phyloP scores from a whole-genome alignment of 345 rosid species.

The Gossypium ekmanianum region DNA sequence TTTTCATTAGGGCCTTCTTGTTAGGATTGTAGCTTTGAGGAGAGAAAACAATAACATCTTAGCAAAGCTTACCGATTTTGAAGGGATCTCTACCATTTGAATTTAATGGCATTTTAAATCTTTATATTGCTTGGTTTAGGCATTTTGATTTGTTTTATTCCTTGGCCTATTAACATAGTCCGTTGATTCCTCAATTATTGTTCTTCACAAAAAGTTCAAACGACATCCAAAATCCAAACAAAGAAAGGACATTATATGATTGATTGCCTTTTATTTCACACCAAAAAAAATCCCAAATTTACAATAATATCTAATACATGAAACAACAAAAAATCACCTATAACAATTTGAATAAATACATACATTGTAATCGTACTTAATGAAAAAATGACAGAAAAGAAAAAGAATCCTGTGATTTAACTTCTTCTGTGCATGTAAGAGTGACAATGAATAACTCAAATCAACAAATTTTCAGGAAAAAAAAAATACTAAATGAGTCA shows the following conservation, averaged over 20 bases:
- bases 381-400: too few species aligned
- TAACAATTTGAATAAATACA: too few species aligned
- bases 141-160: too few species aligned
- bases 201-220: too few species aligned
- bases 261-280: too few species aligned
- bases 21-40: slow-evolving; percentile 13
- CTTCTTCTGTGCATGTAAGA: neutral
- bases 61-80: slow-evolving; percentile 12
- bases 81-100: slow-evolving; percentile 3
- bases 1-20: slow-evolving; percentile 9
- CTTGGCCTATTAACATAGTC: too few species aligned
- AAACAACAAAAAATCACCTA: too few species aligned
- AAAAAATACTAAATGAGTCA: neutral
- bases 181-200: too few species aligned
- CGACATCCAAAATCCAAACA: too few species aligned
- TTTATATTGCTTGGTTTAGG: neutral
- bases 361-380: too few species aligned
- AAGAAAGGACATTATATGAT: too few species aligned
- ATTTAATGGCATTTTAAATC: neutral
- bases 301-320: neutral
- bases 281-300: neutral
- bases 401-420: neutral
- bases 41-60: neutral
- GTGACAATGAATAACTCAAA: neutral
- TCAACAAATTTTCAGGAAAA: neutral